Evolutionary conservation across 352 stramenopile species (phyloP), one percentile per base, ranked within the genome.

Genomic region (Phytophthora europaea): DNA sequence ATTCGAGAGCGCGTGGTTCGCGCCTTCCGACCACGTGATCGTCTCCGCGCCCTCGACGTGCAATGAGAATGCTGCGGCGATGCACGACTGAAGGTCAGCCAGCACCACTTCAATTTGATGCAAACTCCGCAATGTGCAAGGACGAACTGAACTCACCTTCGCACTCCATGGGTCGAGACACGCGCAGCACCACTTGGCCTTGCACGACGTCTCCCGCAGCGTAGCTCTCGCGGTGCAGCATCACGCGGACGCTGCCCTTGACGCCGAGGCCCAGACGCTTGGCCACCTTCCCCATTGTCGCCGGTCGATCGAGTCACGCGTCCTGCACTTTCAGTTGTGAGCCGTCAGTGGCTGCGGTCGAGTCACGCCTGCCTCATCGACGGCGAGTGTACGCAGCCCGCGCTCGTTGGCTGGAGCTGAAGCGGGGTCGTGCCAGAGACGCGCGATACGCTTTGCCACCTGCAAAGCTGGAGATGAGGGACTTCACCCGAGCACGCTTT

Each of bases 121-220:
- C 28, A 7, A 31, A 31, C 28, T 8, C 26, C 36, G 36, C 36
- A 13, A 43, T 43, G 34, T 38, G 34, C 34, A 15, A 15, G 34
- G 34, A 33, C 20, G 16, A 15, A 43, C 68, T 18, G 16, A 15
- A 43, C 68, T 18, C 40, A 76, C 69, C 55, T 36, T 70, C 31
- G 58, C 65, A 75, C 22, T 76, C 57, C 9, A 81, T 66, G 23
- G 48, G 50, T 3, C 63, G 51, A 18, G 58, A 51, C 20, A 81
- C 50, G 15, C 60, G 58, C 16, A 81, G 62, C 31, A 71, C 13
- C 26, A 81, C 20, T 56, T 72, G 61, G 33, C 75, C 75, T 47
- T 74, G 65, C 43, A 79, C 64, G n/a, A 72, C 8, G 26, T 79
- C 75, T 16, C 75, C 75, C 13, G 66, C 75, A 9, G 62, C 54